A percentile compares a stretch with the other conserved stretches of the same genome.
Evolutionary conservation across 306 rosid species (phyloP).

Genomic region (Erythrophleum fordii): DNA sequence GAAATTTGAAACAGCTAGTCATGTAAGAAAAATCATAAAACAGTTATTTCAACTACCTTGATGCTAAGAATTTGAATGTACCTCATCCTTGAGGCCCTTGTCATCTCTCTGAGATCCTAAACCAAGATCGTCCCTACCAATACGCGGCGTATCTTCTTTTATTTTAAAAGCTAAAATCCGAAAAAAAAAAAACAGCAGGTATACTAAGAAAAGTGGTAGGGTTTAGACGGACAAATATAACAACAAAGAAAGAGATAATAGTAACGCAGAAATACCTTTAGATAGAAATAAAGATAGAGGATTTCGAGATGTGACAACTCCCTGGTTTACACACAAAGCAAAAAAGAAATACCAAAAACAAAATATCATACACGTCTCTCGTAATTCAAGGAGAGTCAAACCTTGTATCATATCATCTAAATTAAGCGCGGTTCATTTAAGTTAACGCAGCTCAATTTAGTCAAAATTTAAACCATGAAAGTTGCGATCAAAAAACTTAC

Average conservation of each 20-base stretch:
- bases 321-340: slow-evolving; percentile 51
- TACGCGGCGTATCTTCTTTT: slow-evolving; percentile 46
- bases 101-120: slow-evolving; percentile 46
- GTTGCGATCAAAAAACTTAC: not conserved
- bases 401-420: not conserved
- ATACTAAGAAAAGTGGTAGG: not conserved
- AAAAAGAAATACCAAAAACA: not conserved
- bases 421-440: not conserved
- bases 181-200: not conserved
- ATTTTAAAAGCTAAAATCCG: slow-evolving; percentile 41
- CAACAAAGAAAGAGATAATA: not conserved
- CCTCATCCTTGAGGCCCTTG: slow-evolving; percentile 69
- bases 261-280: slow-evolving; percentile 55
- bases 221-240: not conserved
- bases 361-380: not conserved
- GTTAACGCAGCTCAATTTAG: not conserved
- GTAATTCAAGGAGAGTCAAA: not conserved
- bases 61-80: slow-evolving; percentile 10
- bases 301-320: slow-evolving; percentile 59
- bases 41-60: not conserved
- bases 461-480: not conserved
- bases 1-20: not conserved
- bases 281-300: slow-evolving; percentile 63
- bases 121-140: slow-evolving; percentile 35
- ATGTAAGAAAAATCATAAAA: slow-evolving; percentile 12